Percentiles rank a stretch among this genome's conserved stretches.
phyloP scores from a whole-genome alignment of 352 stramenopile genomes.

The Peronospora farinosa region DNA sequence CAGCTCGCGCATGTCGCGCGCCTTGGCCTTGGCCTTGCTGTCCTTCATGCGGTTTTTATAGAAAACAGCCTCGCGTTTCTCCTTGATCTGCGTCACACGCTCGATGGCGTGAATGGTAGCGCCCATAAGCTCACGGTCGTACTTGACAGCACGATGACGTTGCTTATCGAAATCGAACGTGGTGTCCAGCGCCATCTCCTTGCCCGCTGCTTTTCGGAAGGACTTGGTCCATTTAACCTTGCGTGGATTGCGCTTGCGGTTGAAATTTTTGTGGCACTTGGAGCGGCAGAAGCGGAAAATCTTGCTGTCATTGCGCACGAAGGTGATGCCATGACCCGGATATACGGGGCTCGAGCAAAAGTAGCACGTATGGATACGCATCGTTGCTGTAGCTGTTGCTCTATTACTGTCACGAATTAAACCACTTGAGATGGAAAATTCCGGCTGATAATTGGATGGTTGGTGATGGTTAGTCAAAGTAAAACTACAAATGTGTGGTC shows the following conservation, averaged over 20 bases:
- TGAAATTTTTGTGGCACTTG: constrained; percentile 99
- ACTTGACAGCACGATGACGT: constrained; percentile 98
- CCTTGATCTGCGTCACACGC: constrained; percentile 95
- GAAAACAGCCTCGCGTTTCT: constrained; percentile 93
- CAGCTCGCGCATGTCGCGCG: constrained; percentile 73
- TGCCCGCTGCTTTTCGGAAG: constrained; percentile 95
- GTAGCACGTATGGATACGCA: constrained; percentile 99
- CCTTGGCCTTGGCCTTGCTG: constrained; percentile 73
- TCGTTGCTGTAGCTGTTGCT: constrained; percentile 30
- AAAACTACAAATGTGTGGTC: too few relatives aligned
- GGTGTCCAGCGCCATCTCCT: constrained; percentile 99
- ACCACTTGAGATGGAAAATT: constrained; percentile 7
- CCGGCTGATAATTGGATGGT: constrained; percentile 23
- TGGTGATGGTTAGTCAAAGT: constrained; percentile 1
- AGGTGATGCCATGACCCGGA: constrained; percentile 98
- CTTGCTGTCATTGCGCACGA: constrained; percentile 99
- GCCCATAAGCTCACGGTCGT: constrained; percentile 98
- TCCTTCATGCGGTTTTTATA: constrained; percentile 96
- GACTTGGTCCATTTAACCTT: constrained; percentile 99
- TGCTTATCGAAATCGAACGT: constrained; percentile 99
- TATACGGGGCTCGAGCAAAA: constrained; percentile 99
- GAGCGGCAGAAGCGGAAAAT: constrained; percentile 99
- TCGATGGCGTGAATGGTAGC: constrained; percentile 98
- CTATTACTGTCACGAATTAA: constrained; percentile 16
- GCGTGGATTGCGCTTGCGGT: constrained; percentile 98